Percentiles rank a stretch among this genome's conserved stretches.
Conservation (phyloP, 1,284 basidiomycete genomes). For the Somion occarium region DNA sequence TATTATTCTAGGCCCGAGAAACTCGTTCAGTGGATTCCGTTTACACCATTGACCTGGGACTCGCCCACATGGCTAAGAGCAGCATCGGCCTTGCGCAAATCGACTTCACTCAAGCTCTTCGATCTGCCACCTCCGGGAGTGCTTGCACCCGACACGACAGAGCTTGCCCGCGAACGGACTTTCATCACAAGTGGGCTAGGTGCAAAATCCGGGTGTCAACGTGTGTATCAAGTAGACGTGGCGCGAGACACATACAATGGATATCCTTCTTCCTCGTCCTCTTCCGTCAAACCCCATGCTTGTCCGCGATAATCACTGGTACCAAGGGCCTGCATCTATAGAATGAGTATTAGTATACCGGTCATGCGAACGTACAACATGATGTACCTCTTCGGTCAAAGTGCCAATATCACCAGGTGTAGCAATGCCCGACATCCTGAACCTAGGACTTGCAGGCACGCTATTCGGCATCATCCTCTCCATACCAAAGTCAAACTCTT, state of each 20-base stretch:
- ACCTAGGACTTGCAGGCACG: slow-evolving; percentile 84
- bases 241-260: slow-evolving; percentile 61
- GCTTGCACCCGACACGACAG: slow-evolving; percentile 81
- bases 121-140: slow-evolving; percentile 81
- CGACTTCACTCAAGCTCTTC: slow-evolving; percentile 78
- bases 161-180: slow-evolving; percentile 82
- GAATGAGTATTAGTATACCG: background rate
- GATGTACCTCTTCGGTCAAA: slow-evolving; percentile 77
- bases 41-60: slow-evolving; percentile 24
- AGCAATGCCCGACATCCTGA: slow-evolving; percentile 65
- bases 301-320: slow-evolving; percentile 89
- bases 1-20: too few species aligned
- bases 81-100: slow-evolving; percentile 79
- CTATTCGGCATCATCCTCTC: slow-evolving; percentile 70
- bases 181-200: slow-evolving; percentile 86
- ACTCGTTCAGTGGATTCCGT: slow-evolving; percentile 18
- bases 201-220: background rate
- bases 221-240: background rate
- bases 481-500: slow-evolving; percentile 60
- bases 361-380: background rate
- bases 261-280: slow-evolving; percentile 90
- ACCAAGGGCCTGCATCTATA: slow-evolving; percentile 76
- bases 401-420: slow-evolving; percentile 95
- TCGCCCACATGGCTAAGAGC: slow-evolving; percentile 65
- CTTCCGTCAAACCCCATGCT: slow-evolving; percentile 55